Base-by-base conservation (phyloP, 129 eudicot species). In the Escallonia herrerae region DNA sequence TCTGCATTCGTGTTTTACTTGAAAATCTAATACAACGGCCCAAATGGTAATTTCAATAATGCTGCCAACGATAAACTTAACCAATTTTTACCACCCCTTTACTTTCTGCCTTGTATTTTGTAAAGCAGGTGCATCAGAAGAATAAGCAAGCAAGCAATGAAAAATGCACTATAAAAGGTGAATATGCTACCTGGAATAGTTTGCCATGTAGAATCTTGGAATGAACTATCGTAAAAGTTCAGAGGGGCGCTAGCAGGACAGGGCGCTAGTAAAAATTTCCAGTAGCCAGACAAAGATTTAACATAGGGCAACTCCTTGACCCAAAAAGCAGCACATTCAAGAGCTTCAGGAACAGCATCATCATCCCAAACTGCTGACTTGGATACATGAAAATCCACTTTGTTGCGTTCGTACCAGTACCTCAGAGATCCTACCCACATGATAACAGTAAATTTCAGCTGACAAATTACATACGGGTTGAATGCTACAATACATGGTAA, bases 321-420 rank as follows among this genome's bases (percentile, higher is more conserved):
- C 98, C 98, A 93, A 64, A 53, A 74, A 60, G 89, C 86, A 53
- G 98, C 98, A 75, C 87, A 93, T 52, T 85, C 91, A 71, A 93
- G 77, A 65, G 98, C 81, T 61, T 64, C 74, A 11, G 86, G 62
- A 76, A 88, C 95, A 79, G 96, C 96, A 75, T 80, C 84, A 71
- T 93, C 95, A 67, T 85, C 93, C 98, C 98, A 93, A 72, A 80
- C 82, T 10, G 96, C 96, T 77, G 86, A 80, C 67, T 69, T 89
- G 33, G 96, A 74, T 62, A 79, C 76, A 59, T 83, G 77, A 44
- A 83, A 15, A 50, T 83, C 82, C 70, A 83, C 96, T 74, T 85
- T 83, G 77, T 80, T 93, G 77, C 98, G 82, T 71, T 85, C 85
- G 42, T 73, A 72, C 98, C 98, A 93, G 77, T 83, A 93, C 64